Base-by-base conservation (phyloP, 2,329 filamentous ascomycete species). In the Fusarium sambucinum region DNA sequence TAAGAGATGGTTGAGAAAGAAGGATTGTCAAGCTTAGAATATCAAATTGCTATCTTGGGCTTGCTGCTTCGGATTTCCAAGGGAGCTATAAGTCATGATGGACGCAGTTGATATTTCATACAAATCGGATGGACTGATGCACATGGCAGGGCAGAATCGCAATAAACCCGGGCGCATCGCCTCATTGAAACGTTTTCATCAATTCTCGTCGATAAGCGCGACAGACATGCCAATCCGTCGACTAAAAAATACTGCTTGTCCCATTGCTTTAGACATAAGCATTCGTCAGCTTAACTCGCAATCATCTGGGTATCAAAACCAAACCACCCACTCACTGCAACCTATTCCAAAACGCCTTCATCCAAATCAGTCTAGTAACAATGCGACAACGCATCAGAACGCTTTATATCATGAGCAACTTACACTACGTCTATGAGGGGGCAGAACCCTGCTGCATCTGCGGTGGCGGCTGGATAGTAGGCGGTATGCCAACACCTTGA, bases 401-500 rank as follows among this genome's bases (percentile, higher is more conserved):
- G 25, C 30, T 32, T 19, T n/a, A 16, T 33, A 4, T 2, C 12
- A 4, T 25, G 5, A 11, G 13, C 40, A 40, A 25, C 19, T 13
- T 23, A 27, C 23, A 19, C 13, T 27, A 48, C 33, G 5, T 32
- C 59, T 63, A 74, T 14, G 50, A 66, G 40, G 63, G 47, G 42
- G 32, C 52, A 29, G 65, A 45, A 6, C 53, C 69, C 25, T 73
- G 61, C 59, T 63, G 66, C 59, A 23, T 33, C 13, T 16, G 37
- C 29, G 46, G 44, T 17, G 35, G 35, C 21, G 50, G n/a, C 55
- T 72, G 55, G 10, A 47, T 55, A 32, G 48, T 71, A 3, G 73
- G 72, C 14, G 77, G 78, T 21, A 78, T 72, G 44, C 74, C 79
- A 17, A 81, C 72, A 7, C 79, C 79, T 41, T 80, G 74, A 21